Base-by-base conservation (phyloP, 2,329 filamentous ascomycete genomes). In the Magnaporthiopsis rhizophila region DNA sequence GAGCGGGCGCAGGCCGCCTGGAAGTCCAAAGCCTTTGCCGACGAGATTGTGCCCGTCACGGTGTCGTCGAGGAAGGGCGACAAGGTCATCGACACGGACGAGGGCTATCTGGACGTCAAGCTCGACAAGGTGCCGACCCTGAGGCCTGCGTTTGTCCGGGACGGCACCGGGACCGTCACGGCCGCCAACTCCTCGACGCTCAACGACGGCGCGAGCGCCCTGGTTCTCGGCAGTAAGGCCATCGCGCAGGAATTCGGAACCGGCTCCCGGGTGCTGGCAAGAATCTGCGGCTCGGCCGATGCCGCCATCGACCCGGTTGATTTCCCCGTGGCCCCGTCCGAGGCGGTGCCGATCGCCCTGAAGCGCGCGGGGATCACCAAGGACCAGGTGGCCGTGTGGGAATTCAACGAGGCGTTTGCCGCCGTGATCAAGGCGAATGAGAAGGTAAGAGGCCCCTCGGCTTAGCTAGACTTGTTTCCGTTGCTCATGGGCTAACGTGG, bases 351-450 rank as follows among this genome's bases (percentile, higher is more conserved):
- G 3, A 86, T 97, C 71, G 93, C 93, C 13, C 82, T 99, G 62
- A 85, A 92, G 76, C 85, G 93, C 65, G 95, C 95, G 0, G 93
- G 94, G 13, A 93, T 99, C 69, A 91, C 86, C 68, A 92, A 93
- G 77, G 89, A 96, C 60, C 90, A 98, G 75, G 92, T 99, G 59
- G 88, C 94, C 6, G 80, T 97, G 28, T 98, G 95, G 94, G 95
- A 98, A 76, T 97, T 99, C 77, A 99, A 99, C 76, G 95, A 99
- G 79, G 95, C 95, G 0, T 99, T 99, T 74, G 94, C 95, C 34
- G 91, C 91, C 5, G 93, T 97, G 36, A 95, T 97, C 76, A 92
- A 95, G 74, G 93, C 94, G 58, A 97, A 98, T 73, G 89, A 91
- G 72, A 93, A 96, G 85, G 88, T 89, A 72, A 67, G 69, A 36